These are phyloP conservation scores for Phyllosticta capitalensis DNA, from an alignment of 2,329 filamentous ascomycete genomes.

Conservation along the genomic window DNA sequence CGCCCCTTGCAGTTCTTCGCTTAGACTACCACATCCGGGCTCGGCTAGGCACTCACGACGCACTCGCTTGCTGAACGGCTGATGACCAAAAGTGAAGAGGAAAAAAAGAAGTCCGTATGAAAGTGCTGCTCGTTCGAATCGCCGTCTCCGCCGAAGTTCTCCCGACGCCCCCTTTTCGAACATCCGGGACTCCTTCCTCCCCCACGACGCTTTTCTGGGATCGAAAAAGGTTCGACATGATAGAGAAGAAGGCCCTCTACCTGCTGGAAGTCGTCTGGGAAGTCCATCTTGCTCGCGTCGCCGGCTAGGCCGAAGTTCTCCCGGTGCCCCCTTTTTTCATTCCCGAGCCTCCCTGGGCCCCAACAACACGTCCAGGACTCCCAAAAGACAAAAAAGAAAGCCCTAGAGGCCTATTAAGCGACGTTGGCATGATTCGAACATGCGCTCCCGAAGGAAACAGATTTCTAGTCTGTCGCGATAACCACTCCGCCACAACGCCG, in stretches of 20 bases:
- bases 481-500: slow-evolving; percentile 10
- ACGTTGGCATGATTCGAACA: slow-evolving; percentile 8
- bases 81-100: not conserved
- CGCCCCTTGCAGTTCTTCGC: not conserved
- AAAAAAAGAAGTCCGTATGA: not conserved
- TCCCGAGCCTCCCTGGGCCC: no score
- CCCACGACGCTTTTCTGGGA: no score
- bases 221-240: no score
- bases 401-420: not conserved
- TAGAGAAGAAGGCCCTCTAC: no score
- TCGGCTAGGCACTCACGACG: not conserved
- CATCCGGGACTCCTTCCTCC: no score
- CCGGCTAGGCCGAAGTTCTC: no score
- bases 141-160: no score
- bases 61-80: not conserved
- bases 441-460: slow-evolving; percentile 10
- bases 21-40: not conserved
- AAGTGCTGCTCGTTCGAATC: not conserved
- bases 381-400: not conserved
- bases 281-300: not conserved
- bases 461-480: slow-evolving; percentile 11
- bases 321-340: no score
- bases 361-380: not conserved
- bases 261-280: no score
- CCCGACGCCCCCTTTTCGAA: no score